phyloP scores from a whole-genome alignment of 345 rosid genomes.

The Aurinia saxatilis region DNA sequence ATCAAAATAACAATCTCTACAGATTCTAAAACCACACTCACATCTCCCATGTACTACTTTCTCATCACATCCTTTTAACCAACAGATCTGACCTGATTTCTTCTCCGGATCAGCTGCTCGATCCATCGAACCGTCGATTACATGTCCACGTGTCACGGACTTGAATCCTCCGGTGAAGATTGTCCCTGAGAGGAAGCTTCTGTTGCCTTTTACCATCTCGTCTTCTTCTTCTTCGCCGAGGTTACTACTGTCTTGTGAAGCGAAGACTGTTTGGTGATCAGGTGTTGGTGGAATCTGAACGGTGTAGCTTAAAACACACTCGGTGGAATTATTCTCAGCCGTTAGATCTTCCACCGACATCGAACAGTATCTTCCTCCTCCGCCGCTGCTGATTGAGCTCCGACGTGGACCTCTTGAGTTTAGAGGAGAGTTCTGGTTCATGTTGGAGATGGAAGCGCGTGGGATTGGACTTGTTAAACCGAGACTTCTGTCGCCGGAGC shows the following conservation, averaged over 20 bases:
- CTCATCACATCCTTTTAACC: conserved; percentile 72
- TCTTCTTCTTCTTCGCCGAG: conserved; percentile 23
- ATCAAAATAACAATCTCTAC: conserved; percentile 63
- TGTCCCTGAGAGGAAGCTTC: conserved; percentile 49
- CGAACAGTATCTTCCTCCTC: conserved; percentile 48
- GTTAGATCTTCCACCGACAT: conserved; percentile 40
- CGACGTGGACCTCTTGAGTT: conserved; percentile 37
- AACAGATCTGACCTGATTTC: conserved; percentile 40
- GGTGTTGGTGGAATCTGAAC: conserved; percentile 82
- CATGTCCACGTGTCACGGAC: conserved; percentile 67
- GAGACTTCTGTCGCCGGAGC: conserved; percentile 55
- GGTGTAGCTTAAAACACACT: conserved; percentile 48
- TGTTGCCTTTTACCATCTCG: conserved; percentile 20
- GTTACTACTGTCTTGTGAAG: conserved; percentile 51
- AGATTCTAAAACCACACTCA: conserved; percentile 63
- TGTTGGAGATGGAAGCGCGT: conserved; percentile 50
- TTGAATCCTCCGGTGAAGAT: conserved; percentile 65
- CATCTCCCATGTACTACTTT: conserved; percentile 45
- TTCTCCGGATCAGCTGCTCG: conserved; percentile 28
- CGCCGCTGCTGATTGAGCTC: conserved; percentile 39
- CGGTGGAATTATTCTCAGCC: conserved; percentile 40
- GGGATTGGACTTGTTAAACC: conserved; percentile 65
- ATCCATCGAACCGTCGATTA: conserved; percentile 47
- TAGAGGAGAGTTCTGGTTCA: conserved; percentile 48
- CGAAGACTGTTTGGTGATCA: conserved; percentile 52